Conservation (phyloP, 768 basidiomycete genomes). For the Lactarius trivialis region DNA sequence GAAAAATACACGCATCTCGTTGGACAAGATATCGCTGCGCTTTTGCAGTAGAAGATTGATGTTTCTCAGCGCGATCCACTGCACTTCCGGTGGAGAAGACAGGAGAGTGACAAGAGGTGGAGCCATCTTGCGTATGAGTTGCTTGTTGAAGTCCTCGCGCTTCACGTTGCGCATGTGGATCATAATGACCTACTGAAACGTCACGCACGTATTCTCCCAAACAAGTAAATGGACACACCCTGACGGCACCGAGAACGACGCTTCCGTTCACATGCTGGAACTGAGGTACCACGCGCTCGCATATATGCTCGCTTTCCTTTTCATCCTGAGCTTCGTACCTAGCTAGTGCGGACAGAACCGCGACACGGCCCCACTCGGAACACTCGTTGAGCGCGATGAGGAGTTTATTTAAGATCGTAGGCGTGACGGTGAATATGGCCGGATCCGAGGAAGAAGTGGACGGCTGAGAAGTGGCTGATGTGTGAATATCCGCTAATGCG, state of each 20-base stretch:
- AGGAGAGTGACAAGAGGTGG: conserved; percentile 93
- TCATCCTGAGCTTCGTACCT: conserved; percentile 81
- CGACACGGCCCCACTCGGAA: conserved; percentile 98
- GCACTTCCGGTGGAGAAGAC: conserved; percentile 94
- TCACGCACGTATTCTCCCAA: background rate
- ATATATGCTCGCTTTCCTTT: conserved; percentile 97
- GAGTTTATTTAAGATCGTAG: conserved; percentile 76
- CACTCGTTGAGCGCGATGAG: conserved; percentile 96
- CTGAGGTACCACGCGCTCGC: conserved; percentile 96
- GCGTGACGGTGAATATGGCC: conserved; percentile 77
- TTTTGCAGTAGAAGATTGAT: conserved; percentile 96
- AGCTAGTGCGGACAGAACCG: conserved; percentile 79
- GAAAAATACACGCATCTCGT: conserved; percentile 99
- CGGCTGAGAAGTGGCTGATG: conserved; percentile 52
- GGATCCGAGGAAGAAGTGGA: conserved; percentile 51
- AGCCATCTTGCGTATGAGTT: conserved; percentile 92
- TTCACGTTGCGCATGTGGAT: conserved; percentile 85
- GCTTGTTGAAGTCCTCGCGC: conserved; percentile 77
- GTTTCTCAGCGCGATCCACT: conserved; percentile 96
- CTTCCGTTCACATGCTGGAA: conserved; percentile 97
- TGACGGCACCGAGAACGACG: conserved; percentile 94
- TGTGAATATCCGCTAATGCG: conserved; percentile 88
- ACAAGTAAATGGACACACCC: conserved; percentile 41
- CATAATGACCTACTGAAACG: conserved; percentile 74
- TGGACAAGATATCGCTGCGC: conserved; percentile 79